Evolutionary conservation across 208 protist species (phyloP).

Genomic region (Leishmania arabica): DNA sequence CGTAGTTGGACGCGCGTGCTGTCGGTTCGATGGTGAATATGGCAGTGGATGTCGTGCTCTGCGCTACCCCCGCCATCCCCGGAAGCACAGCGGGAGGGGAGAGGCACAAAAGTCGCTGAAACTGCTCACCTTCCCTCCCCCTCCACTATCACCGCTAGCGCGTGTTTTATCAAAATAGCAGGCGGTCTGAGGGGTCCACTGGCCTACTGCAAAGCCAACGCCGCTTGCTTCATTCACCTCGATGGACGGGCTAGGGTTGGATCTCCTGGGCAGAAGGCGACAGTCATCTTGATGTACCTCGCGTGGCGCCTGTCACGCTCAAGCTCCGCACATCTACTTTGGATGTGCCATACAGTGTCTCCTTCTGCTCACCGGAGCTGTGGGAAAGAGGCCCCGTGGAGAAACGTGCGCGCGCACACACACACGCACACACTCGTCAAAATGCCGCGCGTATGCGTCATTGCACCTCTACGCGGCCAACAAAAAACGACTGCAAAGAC

Average conservation of each 20-base stretch:
- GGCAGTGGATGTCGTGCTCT: background rate
- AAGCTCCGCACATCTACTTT: background rate
- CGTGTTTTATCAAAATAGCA: background rate
- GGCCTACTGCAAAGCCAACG: background rate
- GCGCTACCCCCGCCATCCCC: background rate
- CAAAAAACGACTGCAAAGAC: background rate
- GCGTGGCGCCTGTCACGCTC: background rate
- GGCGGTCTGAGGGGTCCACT: background rate
- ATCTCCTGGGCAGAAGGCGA: background rate
- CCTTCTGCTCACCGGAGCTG: background rate
- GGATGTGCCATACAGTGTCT: background rate
- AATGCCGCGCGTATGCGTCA: background rate
- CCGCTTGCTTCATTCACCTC: background rate
- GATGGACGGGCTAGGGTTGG: background rate
- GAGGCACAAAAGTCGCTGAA: background rate
- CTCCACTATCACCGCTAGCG: background rate
- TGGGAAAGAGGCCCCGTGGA: background rate
- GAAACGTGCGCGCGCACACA: background rate
- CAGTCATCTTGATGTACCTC: background rate
- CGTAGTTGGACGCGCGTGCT: background rate
- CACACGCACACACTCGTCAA: background rate
- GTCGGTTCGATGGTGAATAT: background rate
- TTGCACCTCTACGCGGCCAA: background rate
- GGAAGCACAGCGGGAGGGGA: background rate
- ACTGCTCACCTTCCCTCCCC: background rate